These are phyloP conservation scores for Aspergillus indologenus DNA, from an alignment of 495 filamentous ascomycete species.

Conservation along the genomic window DNA sequence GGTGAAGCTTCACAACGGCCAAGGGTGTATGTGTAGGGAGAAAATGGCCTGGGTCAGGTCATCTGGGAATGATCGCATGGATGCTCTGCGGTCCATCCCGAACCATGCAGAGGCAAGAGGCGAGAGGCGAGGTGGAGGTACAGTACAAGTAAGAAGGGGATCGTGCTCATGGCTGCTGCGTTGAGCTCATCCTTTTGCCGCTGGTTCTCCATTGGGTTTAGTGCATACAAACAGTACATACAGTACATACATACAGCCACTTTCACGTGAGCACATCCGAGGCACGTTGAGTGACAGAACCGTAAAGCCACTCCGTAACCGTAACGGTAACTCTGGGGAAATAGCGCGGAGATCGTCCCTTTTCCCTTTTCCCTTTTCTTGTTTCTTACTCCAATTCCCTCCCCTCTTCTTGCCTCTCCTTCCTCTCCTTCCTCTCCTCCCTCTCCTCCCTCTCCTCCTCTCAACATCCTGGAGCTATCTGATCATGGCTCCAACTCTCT, in stretches of 20 bases:
- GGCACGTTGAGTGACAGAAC: too few species aligned
- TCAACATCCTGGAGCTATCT: neutral
- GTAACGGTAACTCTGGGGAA: constrained; percentile 22
- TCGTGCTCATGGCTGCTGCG: constrained; percentile 18
- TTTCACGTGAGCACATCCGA: constrained; percentile 17
- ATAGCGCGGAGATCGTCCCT: constrained; percentile 27
- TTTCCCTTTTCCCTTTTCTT: neutral
- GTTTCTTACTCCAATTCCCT: neutral
- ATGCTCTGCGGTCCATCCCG: neutral
- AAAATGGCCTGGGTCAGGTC: neutral
- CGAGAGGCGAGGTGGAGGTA: too few species aligned
- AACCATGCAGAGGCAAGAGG: neutral
- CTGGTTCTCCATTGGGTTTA: too few species aligned
- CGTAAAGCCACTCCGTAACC: too few species aligned
- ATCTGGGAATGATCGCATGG: neutral
- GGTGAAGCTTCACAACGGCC: too few species aligned
- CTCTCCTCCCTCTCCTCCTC: constrained; percentile 7
- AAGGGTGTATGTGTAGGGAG: too few species aligned
- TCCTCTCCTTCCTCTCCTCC: constrained; percentile 8
- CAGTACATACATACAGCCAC: neutral
- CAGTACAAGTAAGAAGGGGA: neutral
- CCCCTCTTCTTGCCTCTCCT: too few species aligned
- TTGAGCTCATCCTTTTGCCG: constrained; percentile 15
- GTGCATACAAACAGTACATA: neutral
- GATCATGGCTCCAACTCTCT: neutral